Evolutionary conservation across 257 asterid genomes (phyloP), one percentile per base, ranked within the genome.

Genomic region (Buddleja alternifolia): DNA sequence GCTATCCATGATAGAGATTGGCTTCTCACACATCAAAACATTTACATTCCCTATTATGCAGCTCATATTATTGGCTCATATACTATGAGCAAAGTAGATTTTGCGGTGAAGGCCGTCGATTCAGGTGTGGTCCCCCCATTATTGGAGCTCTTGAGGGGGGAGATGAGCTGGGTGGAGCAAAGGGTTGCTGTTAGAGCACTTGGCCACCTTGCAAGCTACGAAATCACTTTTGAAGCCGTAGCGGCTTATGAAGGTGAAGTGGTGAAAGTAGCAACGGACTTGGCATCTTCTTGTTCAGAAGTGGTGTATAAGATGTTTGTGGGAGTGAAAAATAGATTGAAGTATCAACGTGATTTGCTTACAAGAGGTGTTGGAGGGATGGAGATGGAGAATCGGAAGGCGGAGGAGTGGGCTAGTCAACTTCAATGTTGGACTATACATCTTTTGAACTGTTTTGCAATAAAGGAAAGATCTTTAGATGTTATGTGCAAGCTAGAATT

Each of bases 341-440:
- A 70, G 55, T 92, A 92, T 57, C 94, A 89, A 1, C 41, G 70
- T 2, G 77, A 84, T 61, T 70, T 89, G 73, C 82, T 92, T 15
- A 83, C 96, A 0, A 76, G 95, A 76, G 98, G 98, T 14, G 76
- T 70, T 34, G 89, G 84, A 39, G 92, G 90, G 32, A 32, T 67
- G 6, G 96, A 92, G 66, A 59, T 45, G 75, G 96, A 90, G 76
- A 80, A 84, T 14, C 73, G 73, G 23, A 92, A 92, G 72, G 96
- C 96, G 2, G 96, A 87, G 78, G 98, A 89, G 56, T 92, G 98
- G 98, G 90, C 89, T 19, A 83, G 89, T 66, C 98, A 92, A 70
- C 75, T 89, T 11, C 96, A 92, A 24, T 79, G 94, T 58, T 92
- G 98, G 98, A 82, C 92, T 72, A 66, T 92, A 36, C 87, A 92